Conservation (phyloP, 441 rosid genomes). For the Populus hybrid region DNA sequence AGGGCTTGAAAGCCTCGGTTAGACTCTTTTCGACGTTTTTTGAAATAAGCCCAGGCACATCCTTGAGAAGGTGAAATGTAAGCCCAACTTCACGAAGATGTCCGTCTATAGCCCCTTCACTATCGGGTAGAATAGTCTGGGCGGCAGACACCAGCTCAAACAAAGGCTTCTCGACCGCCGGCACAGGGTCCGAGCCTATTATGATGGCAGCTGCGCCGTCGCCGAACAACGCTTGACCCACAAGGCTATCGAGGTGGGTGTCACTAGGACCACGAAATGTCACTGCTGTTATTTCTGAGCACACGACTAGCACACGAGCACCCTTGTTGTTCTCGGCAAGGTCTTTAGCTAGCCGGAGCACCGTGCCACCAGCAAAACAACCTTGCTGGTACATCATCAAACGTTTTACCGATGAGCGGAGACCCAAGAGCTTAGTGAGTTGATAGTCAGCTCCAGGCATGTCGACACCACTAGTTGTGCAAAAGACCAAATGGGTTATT, state of each 20-base stretch:
- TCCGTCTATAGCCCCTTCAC: slow-evolving; percentile 47
- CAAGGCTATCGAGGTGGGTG: slow-evolving; percentile 35
- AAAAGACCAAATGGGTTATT: slow-evolving; percentile 48
- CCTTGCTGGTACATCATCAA: slow-evolving; percentile 53
- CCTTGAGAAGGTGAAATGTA: slow-evolving; percentile 41
- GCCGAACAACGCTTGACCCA: slow-evolving; percentile 45
- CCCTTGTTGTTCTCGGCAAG: slow-evolving; percentile 49
- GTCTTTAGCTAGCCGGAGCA: slow-evolving; percentile 47
- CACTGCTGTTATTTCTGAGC: slow-evolving; percentile 33
- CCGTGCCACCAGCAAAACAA: slow-evolving; percentile 40
- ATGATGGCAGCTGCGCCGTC: slow-evolving; percentile 47
- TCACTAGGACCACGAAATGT: slow-evolving; percentile 48
- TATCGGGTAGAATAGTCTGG: slow-evolving; percentile 38
- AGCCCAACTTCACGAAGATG: slow-evolving; percentile 45
- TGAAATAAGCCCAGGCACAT: slow-evolving; percentile 44
- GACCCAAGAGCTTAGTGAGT: slow-evolving; percentile 46
- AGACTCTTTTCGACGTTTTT: slow-evolving; percentile 36
- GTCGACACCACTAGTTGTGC: slow-evolving; percentile 46
- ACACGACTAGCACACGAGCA: slow-evolving; percentile 39
- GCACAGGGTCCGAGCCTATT: slow-evolving; percentile 36
- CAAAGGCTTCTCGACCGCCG: slow-evolving; percentile 30
- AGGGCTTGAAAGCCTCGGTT: slow-evolving; percentile 33
- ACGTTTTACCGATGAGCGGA: slow-evolving; percentile 41
- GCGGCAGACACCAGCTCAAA: slow-evolving; percentile 34
- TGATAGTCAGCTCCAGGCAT: slow-evolving; percentile 50